phyloP scores from a whole-genome alignment of 148 eudicot species.

The Talinum fruticosum region DNA sequence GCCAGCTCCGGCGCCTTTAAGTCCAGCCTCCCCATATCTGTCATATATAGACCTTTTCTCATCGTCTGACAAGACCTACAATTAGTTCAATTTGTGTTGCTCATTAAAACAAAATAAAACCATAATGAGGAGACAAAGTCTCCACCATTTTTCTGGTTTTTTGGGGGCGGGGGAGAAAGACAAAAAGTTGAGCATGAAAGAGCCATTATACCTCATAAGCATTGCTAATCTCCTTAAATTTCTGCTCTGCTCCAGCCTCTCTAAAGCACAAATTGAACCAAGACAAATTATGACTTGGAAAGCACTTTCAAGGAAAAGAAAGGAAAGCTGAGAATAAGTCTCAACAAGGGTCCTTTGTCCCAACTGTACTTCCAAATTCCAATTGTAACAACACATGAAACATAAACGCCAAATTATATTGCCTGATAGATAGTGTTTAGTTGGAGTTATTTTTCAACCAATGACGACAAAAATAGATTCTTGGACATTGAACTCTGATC shows the following conservation, averaged over 20 bases:
- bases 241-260: slow-evolving; percentile 94
- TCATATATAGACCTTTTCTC: slow-evolving; percentile 97
- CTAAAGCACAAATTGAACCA: slow-evolving; percentile 35
- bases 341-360: neutral
- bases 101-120: neutral
- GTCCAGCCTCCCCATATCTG: slow-evolving; percentile 94
- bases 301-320: neutral
- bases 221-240: slow-evolving; percentile 91
- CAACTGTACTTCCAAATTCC: neutral
- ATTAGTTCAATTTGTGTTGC: neutral
- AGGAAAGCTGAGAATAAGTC: neutral
- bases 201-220: slow-evolving; percentile 77
- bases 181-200: neutral
- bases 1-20: slow-evolving; percentile 87
- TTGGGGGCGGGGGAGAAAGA: neutral
- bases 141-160: no score
- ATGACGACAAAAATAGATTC: no score
- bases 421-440: no score
- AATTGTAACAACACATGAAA: no score
- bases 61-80: slow-evolving; percentile 92
- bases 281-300: slow-evolving; percentile 7
- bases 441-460: no score
- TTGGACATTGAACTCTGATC: no score
- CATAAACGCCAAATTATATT: no score
- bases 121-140: neutral